Percentiles rank a stretch among this genome's conserved stretches.
Evolutionary conservation across 352 stramenopile species (phyloP).

Genomic region (Albugo laibachii): DNA sequence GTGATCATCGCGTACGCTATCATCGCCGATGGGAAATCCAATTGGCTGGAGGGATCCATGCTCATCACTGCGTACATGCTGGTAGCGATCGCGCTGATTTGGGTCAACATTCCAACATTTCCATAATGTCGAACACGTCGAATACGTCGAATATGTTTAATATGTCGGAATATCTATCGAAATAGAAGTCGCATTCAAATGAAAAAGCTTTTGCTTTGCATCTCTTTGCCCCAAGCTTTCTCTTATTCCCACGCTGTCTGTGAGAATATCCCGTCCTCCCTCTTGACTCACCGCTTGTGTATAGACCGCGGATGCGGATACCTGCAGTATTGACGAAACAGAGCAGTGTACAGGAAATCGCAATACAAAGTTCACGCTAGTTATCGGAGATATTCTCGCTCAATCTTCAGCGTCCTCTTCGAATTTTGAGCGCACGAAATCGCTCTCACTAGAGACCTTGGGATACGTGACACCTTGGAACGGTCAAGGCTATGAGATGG

Average conservation of each 20-base stretch:
- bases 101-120: slow-evolving; percentile 34
- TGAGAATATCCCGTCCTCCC: too few relatives aligned
- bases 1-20: slow-evolving; percentile 91
- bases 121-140: too few relatives aligned
- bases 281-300: too few relatives aligned
- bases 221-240: too few relatives aligned
- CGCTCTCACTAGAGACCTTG: slow-evolving; percentile 32
- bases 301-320: too few relatives aligned
- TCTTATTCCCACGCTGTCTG: too few relatives aligned
- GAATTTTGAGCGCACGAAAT: slow-evolving; percentile 7
- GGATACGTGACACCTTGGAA: slow-evolving; percentile 75
- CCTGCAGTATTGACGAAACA: too few relatives aligned
- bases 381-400: too few relatives aligned
- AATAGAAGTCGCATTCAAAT: background rate
- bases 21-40: slow-evolving; percentile 80
- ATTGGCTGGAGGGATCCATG: slow-evolving; percentile 85
- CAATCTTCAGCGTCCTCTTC: background rate
- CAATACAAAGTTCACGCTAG: too few relatives aligned
- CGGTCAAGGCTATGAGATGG: slow-evolving; percentile 46
- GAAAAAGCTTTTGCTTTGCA: too few relatives aligned
- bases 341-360: too few relatives aligned
- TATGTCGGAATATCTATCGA: background rate
- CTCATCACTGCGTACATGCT: slow-evolving; percentile 82
- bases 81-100: slow-evolving; percentile 66
- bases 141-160: background rate